Evolutionary conservation across 768 basidiomycete species (phyloP).

Genomic region (Inosperma sp.): DNA sequence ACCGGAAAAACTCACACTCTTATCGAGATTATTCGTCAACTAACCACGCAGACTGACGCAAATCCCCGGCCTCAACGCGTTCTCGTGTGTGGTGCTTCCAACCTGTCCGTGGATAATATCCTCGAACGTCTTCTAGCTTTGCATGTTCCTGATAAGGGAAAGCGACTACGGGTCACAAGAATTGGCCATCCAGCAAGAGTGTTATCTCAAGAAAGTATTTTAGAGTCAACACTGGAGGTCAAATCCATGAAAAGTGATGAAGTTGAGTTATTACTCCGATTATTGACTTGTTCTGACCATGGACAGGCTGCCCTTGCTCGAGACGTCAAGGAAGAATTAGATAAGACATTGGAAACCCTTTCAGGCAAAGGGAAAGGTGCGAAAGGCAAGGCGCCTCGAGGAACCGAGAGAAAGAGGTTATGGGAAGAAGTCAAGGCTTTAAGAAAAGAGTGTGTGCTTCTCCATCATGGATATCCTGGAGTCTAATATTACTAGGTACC

Average conservation of each 20-base stretch:
- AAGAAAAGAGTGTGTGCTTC: constrained; percentile 73
- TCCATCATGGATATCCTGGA: neutral
- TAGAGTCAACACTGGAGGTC: constrained; percentile 67
- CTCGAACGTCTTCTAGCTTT: constrained; percentile 75
- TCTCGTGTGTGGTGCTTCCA: constrained; percentile 90
- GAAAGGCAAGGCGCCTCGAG: constrained; percentile 67
- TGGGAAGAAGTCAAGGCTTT: constrained; percentile 86
- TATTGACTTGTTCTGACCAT: neutral
- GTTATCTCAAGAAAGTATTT: constrained; percentile 61
- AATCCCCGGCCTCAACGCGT: constrained; percentile 56
- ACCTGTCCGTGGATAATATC: constrained; percentile 94
- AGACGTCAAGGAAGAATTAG: constrained; percentile 87
- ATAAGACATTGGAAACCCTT: constrained; percentile 58
- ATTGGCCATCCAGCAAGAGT: constrained; percentile 95
- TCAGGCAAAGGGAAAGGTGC: constrained; percentile 69
- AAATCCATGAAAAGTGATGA: constrained; percentile 73
- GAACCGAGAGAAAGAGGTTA: constrained; percentile 72
- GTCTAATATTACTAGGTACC: constrained; percentile 51
- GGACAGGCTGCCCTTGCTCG: constrained; percentile 70
- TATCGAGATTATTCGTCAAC: constrained; percentile 87
- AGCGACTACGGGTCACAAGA: constrained; percentile 66
- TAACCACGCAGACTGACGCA: constrained; percentile 45
- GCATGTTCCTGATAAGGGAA: constrained; percentile 45
- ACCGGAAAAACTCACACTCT: constrained; percentile 97
- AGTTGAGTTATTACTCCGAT: constrained; percentile 13